A percentile compares a stretch with the other conserved stretches of the same genome.
phyloP scores from a whole-genome alignment of 2,329 filamentous ascomycete species.

The Lithohypha guttulata region DNA sequence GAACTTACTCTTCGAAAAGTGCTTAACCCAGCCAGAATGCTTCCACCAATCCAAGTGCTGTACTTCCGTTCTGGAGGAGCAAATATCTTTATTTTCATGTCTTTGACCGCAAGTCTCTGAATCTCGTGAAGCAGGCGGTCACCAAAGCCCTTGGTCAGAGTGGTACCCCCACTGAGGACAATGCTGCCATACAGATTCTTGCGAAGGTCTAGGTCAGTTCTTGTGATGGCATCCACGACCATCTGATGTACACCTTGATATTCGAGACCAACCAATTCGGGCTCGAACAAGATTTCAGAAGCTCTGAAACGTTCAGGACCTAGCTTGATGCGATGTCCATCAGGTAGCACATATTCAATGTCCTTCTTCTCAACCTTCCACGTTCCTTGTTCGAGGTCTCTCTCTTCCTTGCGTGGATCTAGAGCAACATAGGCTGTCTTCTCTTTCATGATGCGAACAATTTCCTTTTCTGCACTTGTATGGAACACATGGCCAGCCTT shows the following conservation, averaged over 20 bases:
- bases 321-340: conserved; percentile 89
- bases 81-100: conserved; percentile 99
- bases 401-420: conserved; percentile 88
- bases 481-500: conserved; percentile 94
- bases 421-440: conserved; percentile 81
- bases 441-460: conserved; percentile 96
- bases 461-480: conserved; percentile 97
- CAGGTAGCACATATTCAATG: conserved; percentile 79
- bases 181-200: conserved; percentile 95
- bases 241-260: conserved; percentile 97
- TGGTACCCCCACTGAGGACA: conserved; percentile 90
- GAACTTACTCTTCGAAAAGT: conserved; percentile 86
- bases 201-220: conserved; percentile 89
- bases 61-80: conserved; percentile 96
- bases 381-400: conserved; percentile 69
- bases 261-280: conserved; percentile 91
- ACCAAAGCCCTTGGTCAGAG: conserved; percentile 91
- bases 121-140: conserved; percentile 86
- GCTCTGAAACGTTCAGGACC: conserved; percentile 91
- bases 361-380: conserved; percentile 64
- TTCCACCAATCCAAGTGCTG: conserved; percentile 97
- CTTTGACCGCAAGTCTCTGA: conserved; percentile 87
- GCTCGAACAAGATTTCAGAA: conserved; percentile 94
- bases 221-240: conserved; percentile 87
- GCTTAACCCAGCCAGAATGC: conserved; percentile 89